These are phyloP conservation scores for Knoxdaviesia capensis DNA, from an alignment of 2,329 filamentous ascomycete genomes.

Conservation along the genomic window DNA sequence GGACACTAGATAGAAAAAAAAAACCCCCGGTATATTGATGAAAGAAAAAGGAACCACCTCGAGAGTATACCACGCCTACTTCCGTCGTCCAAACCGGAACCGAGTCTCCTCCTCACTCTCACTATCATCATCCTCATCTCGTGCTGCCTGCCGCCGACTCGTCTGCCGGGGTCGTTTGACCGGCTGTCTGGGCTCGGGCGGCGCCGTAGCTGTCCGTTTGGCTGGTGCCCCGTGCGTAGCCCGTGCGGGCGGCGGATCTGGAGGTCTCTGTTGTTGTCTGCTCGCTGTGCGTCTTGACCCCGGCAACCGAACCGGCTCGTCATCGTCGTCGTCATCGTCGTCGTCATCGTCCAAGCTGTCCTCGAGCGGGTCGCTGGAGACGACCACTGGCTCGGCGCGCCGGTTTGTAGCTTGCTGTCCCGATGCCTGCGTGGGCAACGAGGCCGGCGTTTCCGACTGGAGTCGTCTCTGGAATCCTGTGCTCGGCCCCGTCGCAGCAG, in stretches of 20 bases:
- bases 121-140: slow-evolving; percentile 15
- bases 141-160: slow-evolving; percentile 7
- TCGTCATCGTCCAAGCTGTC: slow-evolving; percentile 18
- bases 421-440: slow-evolving; percentile 3
- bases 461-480: slow-evolving; percentile 2
- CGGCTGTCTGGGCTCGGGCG: slow-evolving; percentile 11
- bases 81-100: slow-evolving; percentile 33
- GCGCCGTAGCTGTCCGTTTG: slow-evolving; percentile 14
- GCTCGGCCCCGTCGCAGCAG: slow-evolving; percentile 8
- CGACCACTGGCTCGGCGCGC: slow-evolving; percentile 4
- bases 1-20: too few species aligned
- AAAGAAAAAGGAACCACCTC: slow-evolving; percentile 2
- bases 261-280: too few species aligned
- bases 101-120: slow-evolving; percentile 36
- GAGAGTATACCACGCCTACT: slow-evolving; percentile 9
- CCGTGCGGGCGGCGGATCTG: too few species aligned
- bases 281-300: slow-evolving; percentile 4
- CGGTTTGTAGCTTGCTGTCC: slow-evolving; percentile 5
- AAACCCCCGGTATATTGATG: too few species aligned
- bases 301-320: slow-evolving; percentile 2
- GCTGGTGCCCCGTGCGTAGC: slow-evolving; percentile 5
- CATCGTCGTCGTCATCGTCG: slow-evolving; percentile 9
- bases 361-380: slow-evolving; percentile 13
- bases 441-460: slow-evolving; percentile 7
- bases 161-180: slow-evolving; percentile 13